Evolutionary conservation across 768 basidiomycete genomes (phyloP).

Genomic region (Leccinum imitatum): DNA sequence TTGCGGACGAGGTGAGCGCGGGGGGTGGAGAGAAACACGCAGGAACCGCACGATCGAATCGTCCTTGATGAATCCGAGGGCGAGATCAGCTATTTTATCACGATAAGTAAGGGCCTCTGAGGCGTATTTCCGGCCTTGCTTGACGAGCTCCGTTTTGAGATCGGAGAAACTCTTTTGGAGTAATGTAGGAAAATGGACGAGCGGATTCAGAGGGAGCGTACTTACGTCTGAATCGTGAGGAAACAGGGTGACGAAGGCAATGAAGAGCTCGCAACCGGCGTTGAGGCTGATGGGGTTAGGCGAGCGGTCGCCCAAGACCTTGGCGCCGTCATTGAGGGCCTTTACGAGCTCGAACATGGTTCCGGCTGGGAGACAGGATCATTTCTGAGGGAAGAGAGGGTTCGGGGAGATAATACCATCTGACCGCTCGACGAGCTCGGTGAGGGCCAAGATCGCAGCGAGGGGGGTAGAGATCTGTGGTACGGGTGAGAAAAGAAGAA

Average conservation of each 20-base stretch:
- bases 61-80: constrained; percentile 93
- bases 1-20: constrained; percentile 34
- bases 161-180: constrained; percentile 70
- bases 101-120: constrained; percentile 81
- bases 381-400: constrained; percentile 2
- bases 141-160: constrained; percentile 79
- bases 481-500: not conserved
- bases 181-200: constrained; percentile 5
- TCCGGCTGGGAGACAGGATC: constrained; percentile 50
- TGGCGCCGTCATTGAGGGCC: constrained; percentile 75
- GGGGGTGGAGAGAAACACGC: constrained; percentile 15
- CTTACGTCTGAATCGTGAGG: constrained; percentile 80
- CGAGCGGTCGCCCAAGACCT: constrained; percentile 56
- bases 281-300: constrained; percentile 81
- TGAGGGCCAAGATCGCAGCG: constrained; percentile 84
- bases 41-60: constrained; percentile 70
- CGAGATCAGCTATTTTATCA: constrained; percentile 83
- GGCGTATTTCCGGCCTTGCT: constrained; percentile 77
- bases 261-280: constrained; percentile 90
- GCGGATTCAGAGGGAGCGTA: constrained; percentile 18
- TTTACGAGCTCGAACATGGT: constrained; percentile 93
- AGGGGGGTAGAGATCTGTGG: constrained; percentile 74
- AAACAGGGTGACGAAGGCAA: constrained; percentile 82
- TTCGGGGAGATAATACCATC: constrained; percentile 52
- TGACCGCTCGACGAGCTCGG: constrained; percentile 78